Percentiles rank a stretch among this genome's conserved stretches.
Evolutionary conservation across 768 basidiomycete species (phyloP).

Genomic region (Suillus luteus): DNA sequence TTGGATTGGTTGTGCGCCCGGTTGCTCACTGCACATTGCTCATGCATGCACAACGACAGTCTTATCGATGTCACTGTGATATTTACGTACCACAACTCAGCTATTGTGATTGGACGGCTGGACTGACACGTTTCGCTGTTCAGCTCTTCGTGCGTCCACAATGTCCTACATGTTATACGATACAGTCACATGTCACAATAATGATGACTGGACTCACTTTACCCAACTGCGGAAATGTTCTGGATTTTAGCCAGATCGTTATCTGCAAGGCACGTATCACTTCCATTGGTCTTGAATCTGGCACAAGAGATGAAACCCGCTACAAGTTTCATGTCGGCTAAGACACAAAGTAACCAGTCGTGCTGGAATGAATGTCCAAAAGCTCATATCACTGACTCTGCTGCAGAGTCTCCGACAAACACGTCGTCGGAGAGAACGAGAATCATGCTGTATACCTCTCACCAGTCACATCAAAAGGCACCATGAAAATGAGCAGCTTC

Average conservation of each 20-base stretch:
- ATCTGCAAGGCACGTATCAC: neutral
- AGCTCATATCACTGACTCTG: neutral
- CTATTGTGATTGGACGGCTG: neutral
- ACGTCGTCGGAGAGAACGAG: neutral
- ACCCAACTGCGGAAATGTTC: neutral
- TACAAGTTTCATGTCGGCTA: neutral
- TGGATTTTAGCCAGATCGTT: neutral
- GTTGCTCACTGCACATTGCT: neutral
- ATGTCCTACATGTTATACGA: neutral
- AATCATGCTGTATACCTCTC: neutral
- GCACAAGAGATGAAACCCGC: neutral
- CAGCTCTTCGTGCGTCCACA: neutral
- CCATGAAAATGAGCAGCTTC: neutral
- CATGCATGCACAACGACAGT: neutral
- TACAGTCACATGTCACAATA: neutral
- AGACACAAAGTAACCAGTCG: neutral
- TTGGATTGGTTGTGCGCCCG: neutral
- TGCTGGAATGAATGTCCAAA: neutral
- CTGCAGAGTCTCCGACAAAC: neutral
- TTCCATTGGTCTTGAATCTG: neutral
- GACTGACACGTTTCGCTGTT: too few relatives aligned
- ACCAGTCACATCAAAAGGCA: neutral
- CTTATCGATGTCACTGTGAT: neutral
- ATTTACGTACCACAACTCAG: neutral
- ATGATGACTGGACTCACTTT: neutral